Evolutionary conservation across 2,329 filamentous ascomycete species (phyloP).

Genomic region (Didymosphaeria variabile): DNA sequence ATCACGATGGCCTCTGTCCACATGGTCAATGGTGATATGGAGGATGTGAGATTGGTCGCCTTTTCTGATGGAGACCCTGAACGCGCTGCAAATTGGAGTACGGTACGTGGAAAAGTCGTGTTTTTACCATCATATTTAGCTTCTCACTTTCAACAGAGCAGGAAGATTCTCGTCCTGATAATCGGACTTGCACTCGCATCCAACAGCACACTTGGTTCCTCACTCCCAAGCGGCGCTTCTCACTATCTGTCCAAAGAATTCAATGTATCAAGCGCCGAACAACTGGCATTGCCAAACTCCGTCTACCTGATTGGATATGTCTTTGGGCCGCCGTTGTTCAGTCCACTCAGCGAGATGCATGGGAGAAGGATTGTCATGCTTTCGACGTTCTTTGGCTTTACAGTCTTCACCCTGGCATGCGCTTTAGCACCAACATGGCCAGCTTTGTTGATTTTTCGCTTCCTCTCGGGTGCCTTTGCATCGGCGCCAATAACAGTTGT

Average conservation of each 20-base stretch:
- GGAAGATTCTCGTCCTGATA: no score
- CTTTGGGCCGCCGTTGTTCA: constrained; percentile 48
- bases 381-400: constrained; percentile 55
- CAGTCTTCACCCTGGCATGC: constrained; percentile 52
- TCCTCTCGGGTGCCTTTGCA: constrained; percentile 49
- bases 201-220: constrained; percentile 31
- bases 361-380: constrained; percentile 56
- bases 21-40: no score
- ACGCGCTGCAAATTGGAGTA: no score
- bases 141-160: no score
- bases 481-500: constrained; percentile 64
- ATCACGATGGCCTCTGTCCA: no score
- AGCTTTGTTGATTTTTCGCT: constrained; percentile 49
- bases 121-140: no score
- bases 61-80: no score
- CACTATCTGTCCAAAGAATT: constrained; percentile 65
- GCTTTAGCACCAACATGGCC: constrained; percentile 52
- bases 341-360: constrained; percentile 52
- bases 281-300: constrained; percentile 54
- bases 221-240: constrained; percentile 69
- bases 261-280: constrained; percentile 54
- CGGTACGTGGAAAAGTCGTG: no score
- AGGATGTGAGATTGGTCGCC: no score
- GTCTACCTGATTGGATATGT: constrained; percentile 55
- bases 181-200: no score